These are phyloP conservation scores for Rhodotorula kratochvilovae DNA, from an alignment of 768 basidiomycete genomes.

Conservation along the genomic window DNA sequence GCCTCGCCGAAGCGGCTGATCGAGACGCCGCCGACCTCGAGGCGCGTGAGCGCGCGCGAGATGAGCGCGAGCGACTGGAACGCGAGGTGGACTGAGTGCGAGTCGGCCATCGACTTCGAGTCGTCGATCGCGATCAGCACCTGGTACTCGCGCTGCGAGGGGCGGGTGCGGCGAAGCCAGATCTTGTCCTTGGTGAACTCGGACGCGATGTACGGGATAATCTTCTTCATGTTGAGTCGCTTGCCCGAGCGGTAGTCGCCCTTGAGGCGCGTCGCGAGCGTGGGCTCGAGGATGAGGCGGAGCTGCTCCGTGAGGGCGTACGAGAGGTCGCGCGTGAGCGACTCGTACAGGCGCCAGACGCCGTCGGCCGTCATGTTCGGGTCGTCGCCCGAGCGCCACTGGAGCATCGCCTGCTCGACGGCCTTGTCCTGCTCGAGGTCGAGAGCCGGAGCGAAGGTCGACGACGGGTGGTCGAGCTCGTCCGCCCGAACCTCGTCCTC, in stretches of 20 bases:
- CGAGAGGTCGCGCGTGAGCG: slow-evolving; percentile 83
- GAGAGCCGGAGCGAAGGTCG: slow-evolving; percentile 40
- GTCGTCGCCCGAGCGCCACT: slow-evolving; percentile 63
- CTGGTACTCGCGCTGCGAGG: slow-evolving; percentile 91
- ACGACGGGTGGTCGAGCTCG: slow-evolving; percentile 51
- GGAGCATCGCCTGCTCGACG: slow-evolving; percentile 57
- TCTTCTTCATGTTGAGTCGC: slow-evolving; percentile 98
- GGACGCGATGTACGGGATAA: slow-evolving; percentile 94
- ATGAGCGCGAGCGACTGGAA: slow-evolving; percentile 90
- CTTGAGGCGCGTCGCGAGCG: slow-evolving; percentile 82
- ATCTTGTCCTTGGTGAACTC: slow-evolving; percentile 99
- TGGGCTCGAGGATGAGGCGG: slow-evolving; percentile 91
- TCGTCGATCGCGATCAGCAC: slow-evolving; percentile 91
- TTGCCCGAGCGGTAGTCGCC: slow-evolving; percentile 98
- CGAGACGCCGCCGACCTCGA: slow-evolving; percentile 92
- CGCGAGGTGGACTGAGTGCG: slow-evolving; percentile 84
- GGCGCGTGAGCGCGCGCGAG: slow-evolving; percentile 77
- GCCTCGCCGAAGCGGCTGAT: slow-evolving; percentile 83
- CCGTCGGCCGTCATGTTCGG: slow-evolving; percentile 58
- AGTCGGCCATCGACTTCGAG: slow-evolving; percentile 93
- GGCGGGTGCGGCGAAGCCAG: slow-evolving; percentile 90
- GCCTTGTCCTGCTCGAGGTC: slow-evolving; percentile 45
- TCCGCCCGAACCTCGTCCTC: slow-evolving; percentile 49
- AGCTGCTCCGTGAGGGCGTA: slow-evolving; percentile 91
- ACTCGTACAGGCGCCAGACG: slow-evolving; percentile 88